Percentiles rank a stretch among this genome's conserved stretches.
phyloP scores from a whole-genome alignment of 495 filamentous ascomycete genomes.

The Penicillium psychrofluorescens region DNA sequence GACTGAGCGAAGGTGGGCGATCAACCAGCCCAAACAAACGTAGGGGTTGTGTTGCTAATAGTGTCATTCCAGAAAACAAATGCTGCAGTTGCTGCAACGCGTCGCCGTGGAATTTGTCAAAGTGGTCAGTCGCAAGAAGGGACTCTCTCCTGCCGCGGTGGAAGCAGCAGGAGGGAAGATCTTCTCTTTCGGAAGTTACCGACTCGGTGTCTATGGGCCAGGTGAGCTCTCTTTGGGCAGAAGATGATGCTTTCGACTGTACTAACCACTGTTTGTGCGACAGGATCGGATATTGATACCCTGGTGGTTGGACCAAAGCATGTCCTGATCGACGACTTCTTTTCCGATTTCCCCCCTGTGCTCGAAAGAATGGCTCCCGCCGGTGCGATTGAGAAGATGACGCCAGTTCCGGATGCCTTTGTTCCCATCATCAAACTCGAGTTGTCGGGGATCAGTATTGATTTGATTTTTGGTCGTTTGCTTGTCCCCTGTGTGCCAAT shows the following conservation, averaged over 20 bases:
- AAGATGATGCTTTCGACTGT: background rate
- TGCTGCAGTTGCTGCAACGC: conserved; percentile 64
- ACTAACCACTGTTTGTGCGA: conserved; percentile 5
- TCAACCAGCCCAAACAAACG: conserved; percentile 1
- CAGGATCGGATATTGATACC: conserved; percentile 94
- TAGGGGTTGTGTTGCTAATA: background rate
- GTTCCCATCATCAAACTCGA: conserved; percentile 96
- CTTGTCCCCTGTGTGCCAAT: conserved; percentile 62
- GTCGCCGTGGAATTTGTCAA: conserved; percentile 81
- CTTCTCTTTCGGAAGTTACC: conserved; percentile 91
- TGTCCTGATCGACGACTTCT: conserved; percentile 82
- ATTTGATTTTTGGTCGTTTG: conserved; percentile 85
- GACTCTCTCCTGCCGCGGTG: conserved; percentile 65
- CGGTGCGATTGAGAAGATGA: conserved; percentile 77
- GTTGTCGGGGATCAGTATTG: conserved; percentile 82
- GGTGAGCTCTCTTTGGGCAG: conserved; percentile 30
- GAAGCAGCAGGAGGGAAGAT: conserved; percentile 81
- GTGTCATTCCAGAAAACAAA: conserved; percentile 29
- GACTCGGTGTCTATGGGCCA: conserved; percentile 88
- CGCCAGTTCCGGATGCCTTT: conserved; percentile 78
- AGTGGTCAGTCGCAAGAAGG: conserved; percentile 66
- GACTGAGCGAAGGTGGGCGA: conserved; percentile 63
- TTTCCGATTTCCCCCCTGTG: conserved; percentile 72
- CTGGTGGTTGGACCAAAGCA: conserved; percentile 86
- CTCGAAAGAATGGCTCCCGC: conserved; percentile 64